phyloP scores from a whole-genome alignment of 768 basidiomycete genomes.

The Suillus occidentalis region DNA sequence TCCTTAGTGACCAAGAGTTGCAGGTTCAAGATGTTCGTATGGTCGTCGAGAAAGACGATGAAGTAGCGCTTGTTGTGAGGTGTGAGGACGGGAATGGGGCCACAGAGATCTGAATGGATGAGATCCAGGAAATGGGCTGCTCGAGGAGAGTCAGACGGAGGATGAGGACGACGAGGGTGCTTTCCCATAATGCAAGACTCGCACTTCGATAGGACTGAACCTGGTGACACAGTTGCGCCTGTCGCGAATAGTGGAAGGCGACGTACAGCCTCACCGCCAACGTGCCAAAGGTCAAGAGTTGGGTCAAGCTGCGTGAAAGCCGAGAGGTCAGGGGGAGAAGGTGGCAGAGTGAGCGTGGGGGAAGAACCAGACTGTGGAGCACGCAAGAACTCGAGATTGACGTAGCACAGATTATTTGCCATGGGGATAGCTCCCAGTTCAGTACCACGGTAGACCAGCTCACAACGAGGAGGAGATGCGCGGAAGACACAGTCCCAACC shows the following conservation, averaged over 20 bases:
- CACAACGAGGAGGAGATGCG: no score
- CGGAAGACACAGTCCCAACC: no score
- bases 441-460: no score
- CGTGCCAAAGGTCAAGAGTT: neutral
- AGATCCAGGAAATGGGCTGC: neutral
- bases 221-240: neutral
- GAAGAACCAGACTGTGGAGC: no score
- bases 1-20: neutral
- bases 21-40: slow-evolving; percentile 16
- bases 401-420: no score
- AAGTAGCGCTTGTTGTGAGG: slow-evolving; percentile 17
- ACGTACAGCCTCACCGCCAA: neutral
- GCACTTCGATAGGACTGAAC: neutral
- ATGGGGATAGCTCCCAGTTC: no score
- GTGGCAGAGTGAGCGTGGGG: neutral
- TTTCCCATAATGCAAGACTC: neutral
- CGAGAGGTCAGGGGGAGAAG: neutral
- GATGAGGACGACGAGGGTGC: neutral
- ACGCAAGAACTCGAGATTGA: no score
- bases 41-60: slow-evolving; percentile 14
- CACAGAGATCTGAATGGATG: slow-evolving; percentile 8
- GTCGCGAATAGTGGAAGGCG: neutral
- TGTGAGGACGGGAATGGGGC: slow-evolving; percentile 19
- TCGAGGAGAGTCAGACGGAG: neutral
- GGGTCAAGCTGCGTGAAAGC: neutral